phyloP scores from a whole-genome alignment of 2,329 filamentous ascomycete species.

The Biscogniauxia mediterranea region DNA sequence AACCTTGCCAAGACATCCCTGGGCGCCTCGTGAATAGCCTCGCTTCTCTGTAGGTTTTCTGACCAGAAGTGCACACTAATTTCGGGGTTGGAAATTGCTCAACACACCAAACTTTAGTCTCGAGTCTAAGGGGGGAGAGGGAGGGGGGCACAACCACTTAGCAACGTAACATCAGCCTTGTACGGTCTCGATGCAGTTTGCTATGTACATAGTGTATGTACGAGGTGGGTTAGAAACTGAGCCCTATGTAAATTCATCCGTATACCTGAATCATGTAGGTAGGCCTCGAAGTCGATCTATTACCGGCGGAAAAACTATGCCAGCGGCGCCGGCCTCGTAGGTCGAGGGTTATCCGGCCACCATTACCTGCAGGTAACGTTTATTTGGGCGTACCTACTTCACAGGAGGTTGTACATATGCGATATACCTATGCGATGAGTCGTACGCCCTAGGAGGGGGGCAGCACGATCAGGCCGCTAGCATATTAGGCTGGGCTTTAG shows the following conservation, averaged over 20 bases:
- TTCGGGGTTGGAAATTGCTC: background rate
- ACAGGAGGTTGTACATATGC: background rate
- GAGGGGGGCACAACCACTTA: background rate
- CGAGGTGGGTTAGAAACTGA: background rate
- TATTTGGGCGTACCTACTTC: background rate
- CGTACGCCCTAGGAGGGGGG: background rate
- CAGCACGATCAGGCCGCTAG: background rate
- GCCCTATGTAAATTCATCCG: no score
- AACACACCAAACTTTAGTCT: background rate
- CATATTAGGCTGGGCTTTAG: background rate
- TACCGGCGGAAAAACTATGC: background rate
- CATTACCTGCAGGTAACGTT: background rate
- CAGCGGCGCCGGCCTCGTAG: background rate
- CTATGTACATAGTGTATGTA: background rate
- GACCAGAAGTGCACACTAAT: background rate
- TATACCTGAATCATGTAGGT: no score
- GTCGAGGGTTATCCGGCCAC: no score
- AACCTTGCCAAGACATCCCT: background rate
- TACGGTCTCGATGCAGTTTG: background rate
- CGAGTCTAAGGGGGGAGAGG: background rate
- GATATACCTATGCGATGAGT: background rate
- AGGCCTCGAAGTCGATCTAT: background rate
- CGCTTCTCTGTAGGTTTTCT: background rate
- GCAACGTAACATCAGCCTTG: background rate
- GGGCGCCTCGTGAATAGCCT: background rate